Conservation (phyloP, 176 grass and related monocot species). For the Phragmites australis region DNA sequence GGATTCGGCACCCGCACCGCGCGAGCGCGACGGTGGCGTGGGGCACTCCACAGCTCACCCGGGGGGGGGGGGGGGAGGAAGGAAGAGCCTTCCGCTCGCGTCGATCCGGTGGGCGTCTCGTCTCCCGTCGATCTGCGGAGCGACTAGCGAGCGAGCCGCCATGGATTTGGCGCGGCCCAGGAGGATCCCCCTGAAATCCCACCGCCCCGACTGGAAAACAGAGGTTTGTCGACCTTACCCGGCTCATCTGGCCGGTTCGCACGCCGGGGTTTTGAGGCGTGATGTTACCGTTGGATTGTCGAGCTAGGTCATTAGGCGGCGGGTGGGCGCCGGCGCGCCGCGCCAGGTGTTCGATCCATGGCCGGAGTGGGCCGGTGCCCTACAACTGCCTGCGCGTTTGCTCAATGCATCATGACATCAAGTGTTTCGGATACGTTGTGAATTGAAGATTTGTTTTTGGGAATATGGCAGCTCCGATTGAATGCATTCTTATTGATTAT, state of each 20-base stretch:
- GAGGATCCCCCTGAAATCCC: slow-evolving; percentile 58
- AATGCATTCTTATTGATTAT: not conserved
- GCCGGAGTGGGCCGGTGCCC: not conserved
- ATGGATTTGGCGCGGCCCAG: slow-evolving; percentile 59
- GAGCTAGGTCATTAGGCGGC: too few relatives aligned
- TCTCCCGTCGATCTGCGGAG: not conserved
- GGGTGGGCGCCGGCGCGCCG: not conserved
- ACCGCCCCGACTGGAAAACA: slow-evolving; percentile 65
- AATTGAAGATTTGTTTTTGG: not conserved
- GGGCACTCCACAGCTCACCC: too few relatives aligned
- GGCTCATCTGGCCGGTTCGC: not conserved
- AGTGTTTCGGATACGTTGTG: not conserved
- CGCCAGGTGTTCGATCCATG: slow-evolving; percentile 33
- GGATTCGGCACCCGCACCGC: not conserved
- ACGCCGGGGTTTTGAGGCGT: not conserved
- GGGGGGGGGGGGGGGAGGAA: too few relatives aligned
- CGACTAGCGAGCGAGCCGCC: not conserved
- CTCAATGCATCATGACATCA: not conserved
- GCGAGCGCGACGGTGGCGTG: too few relatives aligned
- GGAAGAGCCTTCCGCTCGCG: too few relatives aligned
- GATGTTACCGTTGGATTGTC: not conserved
- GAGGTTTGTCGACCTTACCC: slow-evolving; percentile 42
- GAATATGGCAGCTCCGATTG: not conserved
- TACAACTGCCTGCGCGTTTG: not conserved
- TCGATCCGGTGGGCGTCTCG: not conserved